phyloP scores from a whole-genome alignment of 73 alveolate species.

The Paramecium primaurelia region DNA sequence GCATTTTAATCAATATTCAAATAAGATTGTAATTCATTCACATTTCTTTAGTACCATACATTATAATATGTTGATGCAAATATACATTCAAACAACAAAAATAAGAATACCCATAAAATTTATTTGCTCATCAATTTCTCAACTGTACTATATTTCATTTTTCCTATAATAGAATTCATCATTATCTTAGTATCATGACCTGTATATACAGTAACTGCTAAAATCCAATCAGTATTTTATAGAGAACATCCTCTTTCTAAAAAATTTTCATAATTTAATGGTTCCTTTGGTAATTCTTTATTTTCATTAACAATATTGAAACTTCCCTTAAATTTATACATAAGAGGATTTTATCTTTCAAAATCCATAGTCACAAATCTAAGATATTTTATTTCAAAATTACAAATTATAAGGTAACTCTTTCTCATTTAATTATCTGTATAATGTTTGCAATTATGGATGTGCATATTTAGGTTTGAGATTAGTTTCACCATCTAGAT shows the following conservation, averaged over 20 bases:
- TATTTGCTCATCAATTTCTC: constrained; percentile 88
- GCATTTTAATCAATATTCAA: background rate
- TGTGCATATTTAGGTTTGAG: constrained; percentile 81
- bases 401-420: constrained; percentile 28
- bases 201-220: constrained; percentile 77
- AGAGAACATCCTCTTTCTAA: constrained; percentile 89
- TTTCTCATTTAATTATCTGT: constrained; percentile 1
- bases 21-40: constrained; percentile 61
- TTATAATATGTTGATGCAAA: constrained; percentile 72
- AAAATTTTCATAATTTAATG: constrained; percentile 65
- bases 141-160: constrained; percentile 85
- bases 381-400: background rate
- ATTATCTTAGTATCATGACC: constrained; percentile 94
- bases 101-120: constrained; percentile 81
- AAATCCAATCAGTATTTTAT: constrained; percentile 82
- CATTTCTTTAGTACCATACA: constrained; percentile 66
- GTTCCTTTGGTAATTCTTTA: background rate
- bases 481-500: constrained; percentile 96
- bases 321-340: constrained; percentile 63
- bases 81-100: constrained; percentile 77
- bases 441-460: background rate
- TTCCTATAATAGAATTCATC: constrained; percentile 93
- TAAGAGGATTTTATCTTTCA: constrained; percentile 56
- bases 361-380: constrained; percentile 56
- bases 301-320: background rate